These are phyloP conservation scores for Wickerhamiella infanticola DNA, from an alignment of 1,139 yeast genomes.

Conservation along the genomic window DNA sequence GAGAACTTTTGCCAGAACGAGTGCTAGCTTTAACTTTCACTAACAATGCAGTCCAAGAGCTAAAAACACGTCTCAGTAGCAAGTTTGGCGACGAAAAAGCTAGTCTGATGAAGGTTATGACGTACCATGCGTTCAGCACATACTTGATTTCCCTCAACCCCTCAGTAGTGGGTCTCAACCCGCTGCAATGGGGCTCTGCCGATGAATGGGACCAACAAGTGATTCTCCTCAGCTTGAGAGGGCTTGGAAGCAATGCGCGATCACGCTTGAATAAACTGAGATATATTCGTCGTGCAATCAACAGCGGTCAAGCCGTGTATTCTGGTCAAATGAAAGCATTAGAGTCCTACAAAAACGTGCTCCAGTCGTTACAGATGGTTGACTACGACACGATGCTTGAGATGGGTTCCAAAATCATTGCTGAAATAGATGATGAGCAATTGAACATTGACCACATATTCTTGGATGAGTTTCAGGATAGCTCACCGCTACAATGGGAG, in stretches of 20 bases:
- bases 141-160: slow-evolving; percentile 31
- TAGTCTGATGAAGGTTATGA: slow-evolving; percentile 19
- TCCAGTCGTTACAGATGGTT: slow-evolving; percentile 25
- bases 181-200: slow-evolving; percentile 7
- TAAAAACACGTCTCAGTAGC: slow-evolving; percentile 27
- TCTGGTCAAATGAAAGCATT: not conserved
- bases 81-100: slow-evolving; percentile 27
- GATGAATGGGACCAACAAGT: slow-evolving; percentile 16
- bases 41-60: slow-evolving; percentile 47
- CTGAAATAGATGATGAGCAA: slow-evolving; percentile 7
- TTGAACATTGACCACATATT: slow-evolving; percentile 29
- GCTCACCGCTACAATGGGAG: slow-evolving; percentile 36
- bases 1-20: slow-evolving; percentile 31
- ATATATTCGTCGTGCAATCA: not conserved
- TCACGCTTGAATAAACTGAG: not conserved
- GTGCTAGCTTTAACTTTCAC: slow-evolving; percentile 56
- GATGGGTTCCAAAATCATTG: slow-evolving; percentile 20
- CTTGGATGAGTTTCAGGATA: slow-evolving; percentile 68
- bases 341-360: slow-evolving; percentile 16
- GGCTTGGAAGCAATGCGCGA: slow-evolving; percentile 16
- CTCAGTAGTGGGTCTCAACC: slow-evolving; percentile 12
- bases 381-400: slow-evolving; percentile 30
- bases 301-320: not conserved
- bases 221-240: slow-evolving; percentile 20
- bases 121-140: slow-evolving; percentile 50